Evolutionary conservation across 2,329 filamentous ascomycete species (phyloP), one percentile per base, ranked within the genome.

Genomic region (Mariannaea sp.): DNA sequence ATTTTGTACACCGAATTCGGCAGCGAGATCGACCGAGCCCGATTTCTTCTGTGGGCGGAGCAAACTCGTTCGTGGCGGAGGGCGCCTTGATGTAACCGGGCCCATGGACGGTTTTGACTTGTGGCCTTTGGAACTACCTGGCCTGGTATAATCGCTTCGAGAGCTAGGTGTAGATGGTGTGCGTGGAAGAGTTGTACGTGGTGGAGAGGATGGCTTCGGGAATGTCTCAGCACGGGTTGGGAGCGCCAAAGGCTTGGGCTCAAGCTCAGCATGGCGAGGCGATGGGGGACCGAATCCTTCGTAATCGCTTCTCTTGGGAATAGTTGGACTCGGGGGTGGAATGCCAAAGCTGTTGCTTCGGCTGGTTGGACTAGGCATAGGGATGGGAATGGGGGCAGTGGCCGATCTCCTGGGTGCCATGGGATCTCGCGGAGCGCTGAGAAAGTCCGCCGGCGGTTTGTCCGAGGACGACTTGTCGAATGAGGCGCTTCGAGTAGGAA

Each of bases 1-100:
- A 61, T 87, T 87, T 27, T 81, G 78, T 19, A 77, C 69, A 9
- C 83, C 83, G 59, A 86, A 86, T 53, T 86, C 84, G 26, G 76
- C 78, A 2, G 79, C 81, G 7, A 86, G 73, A 61, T 86, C 82
- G 35, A 86, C 75, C 2, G 78, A 75, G 6, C 65, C 70, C 2
- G 63, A 66, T 39, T 72, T 72, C 10, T 71, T 77, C 29, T 58
- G 70, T 1, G 77, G 74, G 2, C 72, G 75, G 22, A 81, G 67
- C 7, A 79, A 62, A 49, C 76, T 80, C 19, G 73, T 80, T 12
- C 80, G 75, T 6, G 81, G 81, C 2, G 81, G 81, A 2, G 81
- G 81, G 5, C 73, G 71, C 26, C 80, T 74, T 4, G 80, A 76
- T 3, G 78, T 80, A 47, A 81, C 80, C 1, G 75, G 76, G 4